Evolutionary conservation across 2,329 filamentous ascomycete genomes (phyloP).

Genomic region (Verticillium albo-atrum): DNA sequence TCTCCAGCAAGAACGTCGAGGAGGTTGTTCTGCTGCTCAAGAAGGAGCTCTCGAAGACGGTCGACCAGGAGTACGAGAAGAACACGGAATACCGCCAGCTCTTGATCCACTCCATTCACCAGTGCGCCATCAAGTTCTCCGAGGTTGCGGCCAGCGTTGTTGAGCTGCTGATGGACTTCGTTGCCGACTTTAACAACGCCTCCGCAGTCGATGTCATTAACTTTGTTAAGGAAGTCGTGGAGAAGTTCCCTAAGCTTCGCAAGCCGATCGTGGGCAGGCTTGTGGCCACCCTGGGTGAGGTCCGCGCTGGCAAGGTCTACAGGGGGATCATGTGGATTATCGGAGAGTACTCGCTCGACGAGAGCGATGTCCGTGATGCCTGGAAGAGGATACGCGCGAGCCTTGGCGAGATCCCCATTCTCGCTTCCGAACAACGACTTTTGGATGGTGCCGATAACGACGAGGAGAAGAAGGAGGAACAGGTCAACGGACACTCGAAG

Average conservation of each 20-base stretch:
- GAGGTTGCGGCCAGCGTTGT: constrained; percentile 97
- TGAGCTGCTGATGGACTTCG: constrained; percentile 97
- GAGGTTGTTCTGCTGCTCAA: constrained; percentile 94
- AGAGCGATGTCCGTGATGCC: constrained; percentile 89
- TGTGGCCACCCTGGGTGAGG: constrained; percentile 86
- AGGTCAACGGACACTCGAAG: constrained; percentile 79
- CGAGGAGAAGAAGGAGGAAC: constrained; percentile 54
- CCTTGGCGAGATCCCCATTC: constrained; percentile 92
- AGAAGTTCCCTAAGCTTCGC: constrained; percentile 91
- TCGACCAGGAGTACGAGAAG: constrained; percentile 98
- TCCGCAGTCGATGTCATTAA: constrained; percentile 97
- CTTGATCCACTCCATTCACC: constrained; percentile 94
- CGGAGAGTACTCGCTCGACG: constrained; percentile 92
- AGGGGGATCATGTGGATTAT: constrained; percentile 96
- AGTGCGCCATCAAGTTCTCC: constrained; percentile 98
- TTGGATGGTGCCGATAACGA: constrained; percentile 78
- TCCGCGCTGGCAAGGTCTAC: constrained; percentile 95
- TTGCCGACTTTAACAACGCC: constrained; percentile 95
- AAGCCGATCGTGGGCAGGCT: constrained; percentile 83
- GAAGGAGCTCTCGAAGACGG: constrained; percentile 95
- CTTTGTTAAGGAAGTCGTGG: constrained; percentile 98
- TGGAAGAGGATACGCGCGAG: constrained; percentile 96
- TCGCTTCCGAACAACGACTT: constrained; percentile 89
- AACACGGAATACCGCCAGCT: constrained; percentile 92
- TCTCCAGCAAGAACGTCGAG: constrained; percentile 97